phyloP scores from a whole-genome alignment of 2,329 filamentous ascomycete species.

The Aspergillus udagawae region DNA sequence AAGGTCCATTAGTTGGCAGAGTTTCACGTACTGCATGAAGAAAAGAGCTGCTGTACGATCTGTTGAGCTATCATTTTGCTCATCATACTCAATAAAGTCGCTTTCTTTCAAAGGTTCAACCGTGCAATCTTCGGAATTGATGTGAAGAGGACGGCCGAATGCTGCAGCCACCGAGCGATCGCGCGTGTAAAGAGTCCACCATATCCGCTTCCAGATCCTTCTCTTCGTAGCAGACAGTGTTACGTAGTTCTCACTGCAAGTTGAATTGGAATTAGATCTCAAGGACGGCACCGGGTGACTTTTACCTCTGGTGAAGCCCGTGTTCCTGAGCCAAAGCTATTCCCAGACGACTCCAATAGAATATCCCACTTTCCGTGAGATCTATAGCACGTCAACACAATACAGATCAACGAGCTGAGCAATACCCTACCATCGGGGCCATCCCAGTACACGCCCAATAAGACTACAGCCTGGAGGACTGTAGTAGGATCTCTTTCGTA shows the following conservation, averaged over 20 bases:
- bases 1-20: slow-evolving; percentile 14
- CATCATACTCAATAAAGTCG: slow-evolving; percentile 10
- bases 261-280: neutral
- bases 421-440: slow-evolving; percentile 11
- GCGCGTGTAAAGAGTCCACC: slow-evolving; percentile 14
- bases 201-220: slow-evolving; percentile 10
- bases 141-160: slow-evolving; percentile 13
- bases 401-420: neutral
- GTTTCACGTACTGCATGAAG: slow-evolving; percentile 12
- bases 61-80: neutral
- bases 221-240: slow-evolving; percentile 1
- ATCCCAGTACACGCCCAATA: slow-evolving; percentile 12
- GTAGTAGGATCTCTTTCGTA: slow-evolving; percentile 5
- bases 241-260: slow-evolving; percentile 5
- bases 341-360: slow-evolving; percentile 14
- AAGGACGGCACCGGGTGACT: neutral
- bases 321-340: slow-evolving; percentile 11
- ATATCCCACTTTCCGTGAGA: slow-evolving; percentile 12
- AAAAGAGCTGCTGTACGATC: slow-evolving; percentile 1
- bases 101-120: slow-evolving; percentile 4
- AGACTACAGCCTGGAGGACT: slow-evolving; percentile 7
- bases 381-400: slow-evolving; percentile 5
- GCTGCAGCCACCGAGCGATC: slow-evolving; percentile 13
- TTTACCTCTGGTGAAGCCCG: slow-evolving; percentile 7
- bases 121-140: slow-evolving; percentile 8